These are phyloP conservation scores for Hevea brasiliensis DNA, from an alignment of 345 rosid genomes.

Conservation along the genomic window DNA sequence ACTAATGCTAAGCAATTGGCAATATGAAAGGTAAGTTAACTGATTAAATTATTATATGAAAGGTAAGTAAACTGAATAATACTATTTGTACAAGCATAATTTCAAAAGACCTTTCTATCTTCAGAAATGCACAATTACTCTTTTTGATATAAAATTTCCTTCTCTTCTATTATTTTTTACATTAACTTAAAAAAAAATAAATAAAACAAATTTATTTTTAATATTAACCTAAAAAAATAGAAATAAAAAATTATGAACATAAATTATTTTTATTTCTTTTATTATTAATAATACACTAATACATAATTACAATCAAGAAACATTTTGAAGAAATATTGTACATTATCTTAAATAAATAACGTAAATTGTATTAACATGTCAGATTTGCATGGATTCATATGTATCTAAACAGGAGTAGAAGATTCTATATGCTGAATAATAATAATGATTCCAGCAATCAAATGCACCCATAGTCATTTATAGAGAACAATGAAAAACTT, in stretches of 20 bases:
- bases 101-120: too few relatives aligned
- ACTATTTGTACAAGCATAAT: too few relatives aligned
- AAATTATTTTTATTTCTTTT: neutral
- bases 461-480: neutral
- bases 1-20: neutral
- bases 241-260: neutral
- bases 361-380: neutral
- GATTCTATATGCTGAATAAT: neutral
- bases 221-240: too few relatives aligned
- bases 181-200: too few relatives aligned
- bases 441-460: neutral
- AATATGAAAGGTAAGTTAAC: neutral
- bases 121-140: too few relatives aligned
- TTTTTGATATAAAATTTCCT: too few relatives aligned
- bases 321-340: neutral
- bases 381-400: neutral
- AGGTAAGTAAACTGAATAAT: too few relatives aligned
- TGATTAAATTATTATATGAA: too few relatives aligned
- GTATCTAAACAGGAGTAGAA: neutral
- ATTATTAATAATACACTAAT: neutral
- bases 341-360: neutral
- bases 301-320: neutral
- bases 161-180: too few relatives aligned
- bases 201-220: too few relatives aligned
- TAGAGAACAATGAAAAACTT: neutral